Base-by-base conservation (phyloP, 2,329 filamentous ascomycete genomes). In the Chrysoporthe austroafricana region DNA sequence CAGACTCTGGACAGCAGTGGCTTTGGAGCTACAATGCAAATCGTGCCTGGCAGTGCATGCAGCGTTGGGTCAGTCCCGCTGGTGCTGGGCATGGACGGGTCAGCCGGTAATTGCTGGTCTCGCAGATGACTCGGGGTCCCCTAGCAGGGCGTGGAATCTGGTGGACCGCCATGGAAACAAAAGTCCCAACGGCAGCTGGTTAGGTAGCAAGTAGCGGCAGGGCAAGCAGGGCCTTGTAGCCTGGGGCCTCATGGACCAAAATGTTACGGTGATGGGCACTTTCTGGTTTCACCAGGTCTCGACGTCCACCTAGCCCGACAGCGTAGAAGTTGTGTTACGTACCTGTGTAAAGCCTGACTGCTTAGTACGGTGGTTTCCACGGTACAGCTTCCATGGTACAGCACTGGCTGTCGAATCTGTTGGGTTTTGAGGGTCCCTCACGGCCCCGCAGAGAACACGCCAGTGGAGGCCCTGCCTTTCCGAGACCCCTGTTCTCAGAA, bases 141-240 rank as follows among this genome's bases (percentile, higher is more conserved):
- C 46, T 16, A 54, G 50, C 26, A 32, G 11, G 32, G 34, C 34
- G 46, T 50, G 21, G 64, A 66, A 63, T 44, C 70, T 66, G 7
- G 43, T 66, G 14, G 50, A 65, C 43, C 14, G 42, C 43, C 21
- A 39, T 62, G 44, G 61, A 64, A 67, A 32, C 63, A 13, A 32
- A 11, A 34, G 26, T 32, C 5, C 50, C 26, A 54, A 54, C 50
- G 50, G 48, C 48, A 52, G 48, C 13, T 34, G 4, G 8, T 9
- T 61, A 4, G 50, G 21, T 54, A 9, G 4, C 26, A 32, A 26
- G 26, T 26, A 26, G 26, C 26, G 26, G 26, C 26, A 26, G 26
- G 9, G 48, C 48, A 52, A 26, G 48, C n/a, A 21, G 26, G 26
- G 48, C 48, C 48, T 21, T 52, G 48, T 18, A 32, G 21, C 48